Conservation (phyloP, 192 early-diverging fungal species). For the Rhizophlyctis rosea region DNA sequence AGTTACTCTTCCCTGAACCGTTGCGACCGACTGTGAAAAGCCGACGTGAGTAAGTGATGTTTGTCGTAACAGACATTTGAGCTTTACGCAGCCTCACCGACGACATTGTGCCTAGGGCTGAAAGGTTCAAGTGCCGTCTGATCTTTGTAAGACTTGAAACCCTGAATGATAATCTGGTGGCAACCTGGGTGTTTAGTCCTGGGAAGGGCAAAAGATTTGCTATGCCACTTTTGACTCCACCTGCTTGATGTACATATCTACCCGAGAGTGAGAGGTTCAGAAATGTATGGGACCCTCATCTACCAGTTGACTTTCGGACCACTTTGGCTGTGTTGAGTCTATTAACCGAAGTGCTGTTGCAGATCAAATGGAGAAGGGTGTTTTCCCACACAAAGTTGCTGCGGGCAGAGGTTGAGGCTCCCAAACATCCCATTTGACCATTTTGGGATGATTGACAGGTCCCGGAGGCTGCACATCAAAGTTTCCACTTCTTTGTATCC, state of each 20-base stretch:
- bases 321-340: too few species aligned
- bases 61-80: not conserved
- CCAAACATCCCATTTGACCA: too few species aligned
- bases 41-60: not conserved
- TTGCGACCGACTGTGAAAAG: slow-evolving; percentile 78
- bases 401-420: too few species aligned
- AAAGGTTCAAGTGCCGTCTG: slow-evolving; percentile 92
- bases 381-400: too few species aligned
- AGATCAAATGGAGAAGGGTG: too few species aligned
- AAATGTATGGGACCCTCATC: too few species aligned
- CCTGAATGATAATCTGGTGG: slow-evolving; percentile 85
- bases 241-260: slow-evolving; percentile 24
- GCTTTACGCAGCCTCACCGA: slow-evolving; percentile 75
- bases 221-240: not conserved
- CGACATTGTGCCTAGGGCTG: slow-evolving; percentile 90
- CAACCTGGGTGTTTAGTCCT: not conserved
- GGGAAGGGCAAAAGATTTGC: not conserved
- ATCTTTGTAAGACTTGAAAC: slow-evolving; percentile 99
- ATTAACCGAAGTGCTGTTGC: too few species aligned
- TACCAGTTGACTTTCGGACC: too few species aligned
- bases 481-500: too few species aligned
- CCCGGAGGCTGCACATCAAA: too few species aligned
- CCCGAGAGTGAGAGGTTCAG: too few species aligned
- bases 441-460: too few species aligned
- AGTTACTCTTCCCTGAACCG: slow-evolving; percentile 97